Percentiles rank a stretch among this genome's conserved stretches.
Evolutionary conservation across 495 filamentous ascomycete species (phyloP).

Genomic region (Hypomontagnella submonticulosa): DNA sequence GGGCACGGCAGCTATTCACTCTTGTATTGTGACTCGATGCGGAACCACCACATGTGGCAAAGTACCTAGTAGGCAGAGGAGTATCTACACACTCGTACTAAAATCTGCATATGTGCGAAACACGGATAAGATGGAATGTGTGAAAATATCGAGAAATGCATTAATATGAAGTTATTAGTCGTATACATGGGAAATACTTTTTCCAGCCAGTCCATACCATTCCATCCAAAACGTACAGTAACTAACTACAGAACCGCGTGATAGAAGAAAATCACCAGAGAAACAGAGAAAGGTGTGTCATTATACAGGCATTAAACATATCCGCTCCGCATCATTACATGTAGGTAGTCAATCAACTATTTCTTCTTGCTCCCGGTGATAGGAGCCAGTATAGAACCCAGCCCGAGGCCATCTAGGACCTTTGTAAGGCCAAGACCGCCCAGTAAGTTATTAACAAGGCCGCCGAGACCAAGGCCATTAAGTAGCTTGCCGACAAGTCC

Average conservation of each 20-base stretch:
- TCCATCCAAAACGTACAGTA: too few relatives aligned
- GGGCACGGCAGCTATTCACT: not conserved
- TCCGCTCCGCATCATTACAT: not conserved
- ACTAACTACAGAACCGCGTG: not conserved
- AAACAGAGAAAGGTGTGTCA: too few relatives aligned
- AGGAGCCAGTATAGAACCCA: conserved; percentile 68
- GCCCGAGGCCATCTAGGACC: conserved; percentile 76
- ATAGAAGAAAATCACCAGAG: too few relatives aligned
- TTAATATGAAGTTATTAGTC: conserved; percentile 9
- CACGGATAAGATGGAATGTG: not conserved
- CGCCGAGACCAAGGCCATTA: conserved; percentile 85
- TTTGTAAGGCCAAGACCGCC: conserved; percentile 84
- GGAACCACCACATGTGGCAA: too few relatives aligned
- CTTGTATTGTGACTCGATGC: too few relatives aligned
- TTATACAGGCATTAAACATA: not conserved
- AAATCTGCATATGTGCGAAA: not conserved
- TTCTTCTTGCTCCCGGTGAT: conserved; percentile 62
- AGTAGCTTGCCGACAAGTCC: conserved; percentile 79
- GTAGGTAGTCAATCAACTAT: conserved; percentile 24
- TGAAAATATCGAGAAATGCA: conserved; percentile 5
- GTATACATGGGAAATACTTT: conserved; percentile 5
- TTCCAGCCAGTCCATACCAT: conserved; percentile 3
- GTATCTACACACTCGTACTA: too few relatives aligned
- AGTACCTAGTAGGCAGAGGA: too few relatives aligned
- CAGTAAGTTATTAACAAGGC: conserved; percentile 79